These are phyloP conservation scores for Xylariaceae sp. DNA, from an alignment of 2,329 filamentous ascomycete genomes.

Conservation along the genomic window DNA sequence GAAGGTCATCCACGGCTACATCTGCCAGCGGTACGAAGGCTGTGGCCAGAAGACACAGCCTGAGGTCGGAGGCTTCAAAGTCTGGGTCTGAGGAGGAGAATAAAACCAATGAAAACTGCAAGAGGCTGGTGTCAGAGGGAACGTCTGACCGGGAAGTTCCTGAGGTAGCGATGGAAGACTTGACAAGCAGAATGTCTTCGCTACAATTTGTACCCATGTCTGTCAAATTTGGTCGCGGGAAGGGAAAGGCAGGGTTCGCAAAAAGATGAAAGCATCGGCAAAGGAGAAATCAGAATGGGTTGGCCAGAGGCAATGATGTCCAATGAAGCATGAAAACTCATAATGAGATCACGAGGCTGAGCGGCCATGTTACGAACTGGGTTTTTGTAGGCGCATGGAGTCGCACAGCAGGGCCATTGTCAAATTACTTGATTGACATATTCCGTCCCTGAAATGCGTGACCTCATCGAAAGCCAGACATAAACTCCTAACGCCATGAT, in stretches of 20 bases:
- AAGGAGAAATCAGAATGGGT: no score
- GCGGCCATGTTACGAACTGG: no score
- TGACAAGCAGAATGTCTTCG: slow-evolving; percentile 65
- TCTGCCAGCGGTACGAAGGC: slow-evolving; percentile 20
- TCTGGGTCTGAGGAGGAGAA: slow-evolving; percentile 2
- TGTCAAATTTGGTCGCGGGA: slow-evolving; percentile 60
- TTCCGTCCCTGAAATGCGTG: not conserved
- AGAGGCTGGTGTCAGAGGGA: slow-evolving; percentile 6
- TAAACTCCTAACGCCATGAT: slow-evolving; percentile 19
- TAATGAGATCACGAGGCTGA: not conserved
- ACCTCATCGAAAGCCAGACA: not conserved
- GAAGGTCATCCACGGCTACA: slow-evolving; percentile 41
- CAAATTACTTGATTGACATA: not conserved
- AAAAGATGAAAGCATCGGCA: slow-evolving; percentile 38
- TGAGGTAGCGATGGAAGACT: slow-evolving; percentile 56
- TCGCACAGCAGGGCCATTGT: not conserved
- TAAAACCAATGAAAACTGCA: not conserved
- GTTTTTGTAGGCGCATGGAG: not conserved
- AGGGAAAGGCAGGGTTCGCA: slow-evolving; percentile 48
- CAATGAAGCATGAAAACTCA: not conserved
- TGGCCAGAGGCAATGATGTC: not conserved
- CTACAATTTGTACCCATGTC: slow-evolving; percentile 67
- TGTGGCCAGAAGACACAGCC: slow-evolving; percentile 24
- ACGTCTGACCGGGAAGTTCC: slow-evolving; percentile 17
- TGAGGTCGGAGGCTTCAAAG: slow-evolving; percentile 13